These are phyloP conservation scores for Cyberlindnera amylophila DNA, from an alignment of 805 yeast species.

Conservation along the genomic window DNA sequence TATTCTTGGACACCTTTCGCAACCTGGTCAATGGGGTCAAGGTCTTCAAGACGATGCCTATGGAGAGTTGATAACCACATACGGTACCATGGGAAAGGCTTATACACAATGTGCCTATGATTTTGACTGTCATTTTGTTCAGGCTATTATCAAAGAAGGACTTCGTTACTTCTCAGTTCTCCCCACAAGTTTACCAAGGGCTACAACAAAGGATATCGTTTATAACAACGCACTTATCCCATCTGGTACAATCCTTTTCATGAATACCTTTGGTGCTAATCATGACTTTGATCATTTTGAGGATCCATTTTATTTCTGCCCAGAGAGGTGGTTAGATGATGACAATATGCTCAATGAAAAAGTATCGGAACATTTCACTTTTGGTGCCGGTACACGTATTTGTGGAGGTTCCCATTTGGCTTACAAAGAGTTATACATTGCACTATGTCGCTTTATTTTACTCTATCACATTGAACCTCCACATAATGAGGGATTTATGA, in stretches of 20 bases:
- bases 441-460: slow-evolving; percentile 50
- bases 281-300: slow-evolving; percentile 48
- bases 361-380: slow-evolving; percentile 38
- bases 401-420: slow-evolving; percentile 71
- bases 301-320: slow-evolving; percentile 44
- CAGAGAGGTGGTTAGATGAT: slow-evolving; percentile 48
- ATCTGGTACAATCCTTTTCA: slow-evolving; percentile 47
- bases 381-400: slow-evolving; percentile 71
- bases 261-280: slow-evolving; percentile 71
- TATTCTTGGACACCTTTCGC: slow-evolving; percentile 56
- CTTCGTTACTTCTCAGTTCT: slow-evolving; percentile 60
- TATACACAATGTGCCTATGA: slow-evolving; percentile 32
- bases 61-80: slow-evolving; percentile 33
- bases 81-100: slow-evolving; percentile 32
- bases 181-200: slow-evolving; percentile 64
- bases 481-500: slow-evolving; percentile 24
- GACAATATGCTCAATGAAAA: slow-evolving; percentile 15
- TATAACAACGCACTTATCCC: slow-evolving; percentile 47
- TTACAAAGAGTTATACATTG: slow-evolving; percentile 56
- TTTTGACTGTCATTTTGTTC: slow-evolving; percentile 43
- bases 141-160: slow-evolving; percentile 61
- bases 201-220: slow-evolving; percentile 47
- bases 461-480: slow-evolving; percentile 49
- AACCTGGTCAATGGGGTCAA: slow-evolving; percentile 32
- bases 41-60: slow-evolving; percentile 43